Base-by-base conservation (phyloP, 202 grass and related monocot genomes). In the Schoenoplectus triqueter region DNA sequence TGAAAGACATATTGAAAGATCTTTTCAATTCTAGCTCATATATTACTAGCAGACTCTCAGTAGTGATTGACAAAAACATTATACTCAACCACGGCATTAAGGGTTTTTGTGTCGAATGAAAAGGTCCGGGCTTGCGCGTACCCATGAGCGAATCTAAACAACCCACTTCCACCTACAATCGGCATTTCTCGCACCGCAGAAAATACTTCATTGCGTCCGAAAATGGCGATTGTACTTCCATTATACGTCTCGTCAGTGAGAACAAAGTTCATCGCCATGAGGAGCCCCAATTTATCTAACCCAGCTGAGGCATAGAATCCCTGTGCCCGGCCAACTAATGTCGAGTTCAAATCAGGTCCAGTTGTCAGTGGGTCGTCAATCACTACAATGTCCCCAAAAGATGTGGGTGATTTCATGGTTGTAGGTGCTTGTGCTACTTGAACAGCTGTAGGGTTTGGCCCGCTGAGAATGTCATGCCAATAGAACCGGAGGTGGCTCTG, bases 261-360 rank as follows among this genome's bases (percentile, higher is more conserved):
- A 11, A 92, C 92, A 51, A 97, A 90, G 90, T 89, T 97, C 94
- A 97, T 97, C 83, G 41, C 72, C 94, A 92, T 83, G 0, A 91
- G 14, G 0, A 97, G 57, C 3, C 67, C 86, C 1, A 88, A 0
- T 82, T 40, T 52, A 73, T 89, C 78, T 84, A 81, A 86, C 68
- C 85, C 88, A 7, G 94, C 85, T 44, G 19, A 49, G 19, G 90
- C 56, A 82, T 97, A 97, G 11, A 88, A 89, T 13, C 92, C 94
- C 87, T 97, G 94, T 7, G 94, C 92, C 40, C 90, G 90, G 13
- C 94, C 94, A 0, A 92, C 20, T 13, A 66, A 62, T 71, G 2
- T 44, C 0, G 64, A 44, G 2, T 83, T 80, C 72, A 85, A 62
- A 64, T 88, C 56, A 0, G 90, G 87, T 0, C 88, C 89, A 0